A percentile compares a stretch with the other conserved stretches of the same genome.
Evolutionary conservation across 805 yeast genomes (phyloP).

Genomic region (Metschnikowia gelsemii): DNA sequence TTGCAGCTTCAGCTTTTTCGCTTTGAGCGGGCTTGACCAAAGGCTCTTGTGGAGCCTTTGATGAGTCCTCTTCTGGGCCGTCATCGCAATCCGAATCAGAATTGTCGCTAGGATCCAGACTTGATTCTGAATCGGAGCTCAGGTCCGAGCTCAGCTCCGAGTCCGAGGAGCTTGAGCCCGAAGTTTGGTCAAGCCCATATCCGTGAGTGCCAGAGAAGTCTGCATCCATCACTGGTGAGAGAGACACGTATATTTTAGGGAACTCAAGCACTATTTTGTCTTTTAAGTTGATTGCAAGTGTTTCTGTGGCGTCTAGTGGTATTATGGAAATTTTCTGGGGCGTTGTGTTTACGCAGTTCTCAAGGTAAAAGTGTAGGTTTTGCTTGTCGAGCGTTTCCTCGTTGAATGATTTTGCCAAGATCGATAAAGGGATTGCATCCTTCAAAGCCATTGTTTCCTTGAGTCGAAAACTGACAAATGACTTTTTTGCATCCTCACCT

Average conservation of each 20-base stretch:
- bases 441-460: constrained; percentile 36
- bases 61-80: constrained; percentile 37
- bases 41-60: constrained; percentile 18
- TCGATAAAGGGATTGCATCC: constrained; percentile 44
- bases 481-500: constrained; percentile 25
- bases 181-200: constrained; percentile 14
- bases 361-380: constrained; percentile 32
- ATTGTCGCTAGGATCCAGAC: constrained; percentile 11
- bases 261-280: constrained; percentile 69
- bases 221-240: constrained; percentile 1
- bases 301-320: constrained; percentile 30
- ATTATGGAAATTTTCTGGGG: constrained; percentile 30
- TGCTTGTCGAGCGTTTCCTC: constrained; percentile 24
- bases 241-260: constrained; percentile 61
- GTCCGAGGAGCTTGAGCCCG: constrained; percentile 5
- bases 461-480: constrained; percentile 45
- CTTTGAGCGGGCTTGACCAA: background rate
- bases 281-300: constrained; percentile 50
- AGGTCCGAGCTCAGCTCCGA: constrained; percentile 14
- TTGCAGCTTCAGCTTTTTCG: background rate
- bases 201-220: constrained; percentile 4
- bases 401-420: constrained; percentile 23
- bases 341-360: constrained; percentile 28
- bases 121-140: constrained; percentile 10
- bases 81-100: constrained; percentile 24